These are phyloP conservation scores for Naematelia encephala DNA, from an alignment of 768 basidiomycete species.

Conservation along the genomic window DNA sequence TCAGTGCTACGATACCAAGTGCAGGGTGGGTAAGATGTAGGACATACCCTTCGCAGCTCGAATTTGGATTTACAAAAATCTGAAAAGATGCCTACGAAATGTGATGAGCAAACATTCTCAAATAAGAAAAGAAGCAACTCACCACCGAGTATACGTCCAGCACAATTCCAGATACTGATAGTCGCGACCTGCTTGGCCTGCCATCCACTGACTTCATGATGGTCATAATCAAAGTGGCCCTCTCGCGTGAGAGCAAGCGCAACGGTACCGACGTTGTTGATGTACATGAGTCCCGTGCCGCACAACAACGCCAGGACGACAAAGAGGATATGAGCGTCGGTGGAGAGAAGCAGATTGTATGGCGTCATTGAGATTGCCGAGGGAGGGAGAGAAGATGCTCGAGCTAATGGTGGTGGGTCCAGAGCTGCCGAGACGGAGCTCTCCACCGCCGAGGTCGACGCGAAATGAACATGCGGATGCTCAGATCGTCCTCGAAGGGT, in stretches of 20 bases:
- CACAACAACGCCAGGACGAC: conserved; percentile 60
- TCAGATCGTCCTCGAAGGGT: conserved; percentile 2
- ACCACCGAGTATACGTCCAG: conserved; percentile 74
- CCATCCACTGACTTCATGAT: conserved; percentile 65
- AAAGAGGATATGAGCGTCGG: conserved; percentile 67
- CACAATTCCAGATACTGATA: conserved; percentile 75
- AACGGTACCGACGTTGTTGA: conserved; percentile 82
- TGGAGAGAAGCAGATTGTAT: conserved; percentile 54
- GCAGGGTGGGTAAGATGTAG: no score
- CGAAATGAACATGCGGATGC: conserved; percentile 2
- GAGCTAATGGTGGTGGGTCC: conserved; percentile 4
- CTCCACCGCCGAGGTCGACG: not conserved
- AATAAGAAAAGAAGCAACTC: conserved; percentile 3
- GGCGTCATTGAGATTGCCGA: conserved; percentile 20
- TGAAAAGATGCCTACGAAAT: conserved; percentile 31
- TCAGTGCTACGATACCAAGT: no score
- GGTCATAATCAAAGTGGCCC: conserved; percentile 61
- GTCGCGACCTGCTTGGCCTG: conserved; percentile 82
- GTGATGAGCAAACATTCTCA: not conserved
- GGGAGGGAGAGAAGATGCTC: conserved; percentile 12
- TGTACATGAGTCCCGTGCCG: conserved; percentile 76
- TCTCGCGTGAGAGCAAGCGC: conserved; percentile 60
- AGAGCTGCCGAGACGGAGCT: not conserved
- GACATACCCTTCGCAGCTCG: conserved; percentile 35
- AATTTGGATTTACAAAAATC: conserved; percentile 44